Conservation (phyloP, 176 grass and related monocot species). For the Paspalum notatum region DNA sequence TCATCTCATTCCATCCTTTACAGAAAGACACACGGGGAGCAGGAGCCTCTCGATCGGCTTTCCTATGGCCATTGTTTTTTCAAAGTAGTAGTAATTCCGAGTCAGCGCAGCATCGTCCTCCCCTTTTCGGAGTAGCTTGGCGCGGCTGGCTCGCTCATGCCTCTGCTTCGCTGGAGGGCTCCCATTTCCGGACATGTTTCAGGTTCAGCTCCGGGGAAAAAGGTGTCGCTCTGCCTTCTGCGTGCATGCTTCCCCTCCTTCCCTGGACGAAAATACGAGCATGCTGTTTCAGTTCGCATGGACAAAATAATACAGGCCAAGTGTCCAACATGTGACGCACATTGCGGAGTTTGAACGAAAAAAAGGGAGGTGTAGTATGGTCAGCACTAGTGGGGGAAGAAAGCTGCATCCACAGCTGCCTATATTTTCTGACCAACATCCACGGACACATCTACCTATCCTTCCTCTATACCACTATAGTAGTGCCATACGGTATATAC, state of each 20-base stretch:
- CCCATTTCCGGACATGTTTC: constrained; percentile 42
- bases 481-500: background rate
- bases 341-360: background rate
- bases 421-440: too few relatives aligned
- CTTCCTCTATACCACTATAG: too few relatives aligned
- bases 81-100: background rate
- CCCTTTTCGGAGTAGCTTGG: too few relatives aligned
- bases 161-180: background rate
- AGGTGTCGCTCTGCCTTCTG: background rate
- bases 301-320: background rate
- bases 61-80: background rate
- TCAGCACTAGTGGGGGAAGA: background rate
- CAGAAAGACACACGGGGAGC: constrained; percentile 25
- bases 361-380: background rate
- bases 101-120: too few relatives aligned
- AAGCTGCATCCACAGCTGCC: background rate
- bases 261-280: background rate
- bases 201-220: constrained; percentile 30
- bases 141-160: too few relatives aligned
- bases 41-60: background rate
- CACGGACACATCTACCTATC: too few relatives aligned
- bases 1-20: constrained; percentile 46
- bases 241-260: background rate
- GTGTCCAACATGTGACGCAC: background rate
- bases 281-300: background rate